Evolutionary conservation across 345 rosid genomes (phyloP).

Genomic region (Hypericum androsaemum): DNA sequence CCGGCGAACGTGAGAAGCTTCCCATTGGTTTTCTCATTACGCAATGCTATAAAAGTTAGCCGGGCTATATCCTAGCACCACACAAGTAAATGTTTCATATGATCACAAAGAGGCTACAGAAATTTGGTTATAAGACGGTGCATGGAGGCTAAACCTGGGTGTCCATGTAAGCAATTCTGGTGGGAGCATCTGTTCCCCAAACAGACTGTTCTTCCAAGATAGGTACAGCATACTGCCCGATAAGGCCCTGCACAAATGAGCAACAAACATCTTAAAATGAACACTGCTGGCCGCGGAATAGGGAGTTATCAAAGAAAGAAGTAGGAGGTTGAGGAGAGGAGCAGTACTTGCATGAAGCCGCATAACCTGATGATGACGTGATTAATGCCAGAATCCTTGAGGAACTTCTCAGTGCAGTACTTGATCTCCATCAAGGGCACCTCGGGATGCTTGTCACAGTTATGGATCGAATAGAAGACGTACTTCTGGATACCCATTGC

Average conservation of each 20-base stretch:
- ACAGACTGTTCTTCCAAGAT: constrained; percentile 90
- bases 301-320: background rate
- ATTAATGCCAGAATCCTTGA: constrained; percentile 60
- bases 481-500: constrained; percentile 97
- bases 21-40: constrained; percentile 61
- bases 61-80: constrained; percentile 78
- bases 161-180: constrained; percentile 96
- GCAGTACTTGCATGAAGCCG: constrained; percentile 90
- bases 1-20: constrained; percentile 90
- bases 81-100: constrained; percentile 6
- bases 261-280: constrained; percentile 11
- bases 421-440: constrained; percentile 97
- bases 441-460: constrained; percentile 96
- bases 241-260: constrained; percentile 49
- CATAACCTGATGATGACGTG: constrained; percentile 67
- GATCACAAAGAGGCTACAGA: background rate
- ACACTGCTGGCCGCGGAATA: constrained; percentile 1
- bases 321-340: constrained; percentile 2
- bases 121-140: background rate
- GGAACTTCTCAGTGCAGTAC: constrained; percentile 87
- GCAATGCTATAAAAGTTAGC: constrained; percentile 70
- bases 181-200: constrained; percentile 99
- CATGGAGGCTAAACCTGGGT: constrained; percentile 52
- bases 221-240: constrained; percentile 96
- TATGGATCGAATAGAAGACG: constrained; percentile 83